Evolutionary conservation across 192 early-diverging fungal species (phyloP).

Genomic region (Dissophora ornata): DNA sequence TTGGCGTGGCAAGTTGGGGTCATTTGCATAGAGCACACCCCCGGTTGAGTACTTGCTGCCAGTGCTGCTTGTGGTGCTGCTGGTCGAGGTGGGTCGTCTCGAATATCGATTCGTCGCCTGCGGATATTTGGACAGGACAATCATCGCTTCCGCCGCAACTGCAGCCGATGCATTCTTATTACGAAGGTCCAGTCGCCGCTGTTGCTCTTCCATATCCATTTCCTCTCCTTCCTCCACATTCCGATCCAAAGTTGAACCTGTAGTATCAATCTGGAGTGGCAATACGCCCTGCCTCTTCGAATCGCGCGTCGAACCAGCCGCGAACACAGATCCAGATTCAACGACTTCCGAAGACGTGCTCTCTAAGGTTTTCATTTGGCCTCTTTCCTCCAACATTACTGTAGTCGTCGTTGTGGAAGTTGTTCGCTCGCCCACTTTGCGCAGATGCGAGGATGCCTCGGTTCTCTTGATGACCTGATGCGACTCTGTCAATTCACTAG

Average conservation of each 20-base stretch:
- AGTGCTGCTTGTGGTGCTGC: conserved; percentile 7
- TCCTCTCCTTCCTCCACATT: conserved; percentile 1
- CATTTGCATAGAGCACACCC: conserved; percentile 23
- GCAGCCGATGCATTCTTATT: conserved; percentile 26
- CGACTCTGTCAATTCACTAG: not conserved
- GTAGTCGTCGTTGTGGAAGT: conserved; percentile 1
- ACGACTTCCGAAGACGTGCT: not conserved
- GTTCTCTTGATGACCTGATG: not conserved
- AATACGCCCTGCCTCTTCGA: not conserved
- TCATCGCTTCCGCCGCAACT: conserved; percentile 40
- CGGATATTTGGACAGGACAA: conserved; percentile 41
- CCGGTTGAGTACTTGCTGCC: conserved; percentile 5
- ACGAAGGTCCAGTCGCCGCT: conserved; percentile 18
- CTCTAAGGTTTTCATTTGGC: not conserved
- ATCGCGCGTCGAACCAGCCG: not conserved
- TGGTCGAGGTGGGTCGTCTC: not conserved
- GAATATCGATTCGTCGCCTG: conserved; percentile 38
- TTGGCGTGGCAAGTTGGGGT: conserved; percentile 23
- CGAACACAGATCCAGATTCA: not conserved
- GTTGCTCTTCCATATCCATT: conserved; percentile 6
- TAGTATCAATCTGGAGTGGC: conserved; percentile 33
- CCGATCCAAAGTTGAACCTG: not conserved
- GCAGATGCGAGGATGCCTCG: not conserved
- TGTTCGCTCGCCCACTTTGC: not conserved
- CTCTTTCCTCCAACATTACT: not conserved